phyloP scores from a whole-genome alignment of 768 basidiomycete genomes.

The Baorangia bicolor region DNA sequence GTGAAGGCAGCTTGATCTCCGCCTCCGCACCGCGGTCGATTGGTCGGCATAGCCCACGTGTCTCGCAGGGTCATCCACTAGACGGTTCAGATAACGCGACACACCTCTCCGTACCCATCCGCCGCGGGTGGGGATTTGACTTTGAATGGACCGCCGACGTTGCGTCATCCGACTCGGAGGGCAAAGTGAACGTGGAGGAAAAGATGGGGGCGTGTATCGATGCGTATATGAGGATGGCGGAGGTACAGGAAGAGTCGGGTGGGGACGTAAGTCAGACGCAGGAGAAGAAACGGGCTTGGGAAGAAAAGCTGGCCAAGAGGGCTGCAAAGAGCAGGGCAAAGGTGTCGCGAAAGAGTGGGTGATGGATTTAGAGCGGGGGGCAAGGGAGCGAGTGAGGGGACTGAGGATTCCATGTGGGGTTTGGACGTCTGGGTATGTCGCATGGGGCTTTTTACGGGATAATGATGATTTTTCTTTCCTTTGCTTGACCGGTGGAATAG shows the following conservation, averaged over 20 bases:
- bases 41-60: neutral
- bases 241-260: slow-evolving; percentile 53
- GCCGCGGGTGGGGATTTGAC: slow-evolving; percentile 84
- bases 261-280: slow-evolving; percentile 67
- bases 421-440: slow-evolving; percentile 11
- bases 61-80: neutral
- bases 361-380: neutral
- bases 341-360: slow-evolving; percentile 23
- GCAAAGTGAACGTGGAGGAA: slow-evolving; percentile 43
- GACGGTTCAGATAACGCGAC: neutral
- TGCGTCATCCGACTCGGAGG: neutral
- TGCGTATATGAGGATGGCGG: slow-evolving; percentile 41
- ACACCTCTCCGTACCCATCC: slow-evolving; percentile 11
- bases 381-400: neutral
- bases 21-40: slow-evolving; percentile 40
- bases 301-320: slow-evolving; percentile 40
- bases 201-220: slow-evolving; percentile 76
- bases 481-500: neutral
- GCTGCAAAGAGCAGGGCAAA: slow-evolving; percentile 34
- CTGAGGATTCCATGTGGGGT: neutral
- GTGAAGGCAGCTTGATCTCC: slow-evolving; percentile 60
- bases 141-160: slow-evolving; percentile 60
- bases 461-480: neutral
- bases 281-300: slow-evolving; percentile 56
- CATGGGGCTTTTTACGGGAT: slow-evolving; percentile 1